Evolutionary conservation across 495 filamentous ascomycete genomes (phyloP).

Genomic region (Penicillium alfredii): DNA sequence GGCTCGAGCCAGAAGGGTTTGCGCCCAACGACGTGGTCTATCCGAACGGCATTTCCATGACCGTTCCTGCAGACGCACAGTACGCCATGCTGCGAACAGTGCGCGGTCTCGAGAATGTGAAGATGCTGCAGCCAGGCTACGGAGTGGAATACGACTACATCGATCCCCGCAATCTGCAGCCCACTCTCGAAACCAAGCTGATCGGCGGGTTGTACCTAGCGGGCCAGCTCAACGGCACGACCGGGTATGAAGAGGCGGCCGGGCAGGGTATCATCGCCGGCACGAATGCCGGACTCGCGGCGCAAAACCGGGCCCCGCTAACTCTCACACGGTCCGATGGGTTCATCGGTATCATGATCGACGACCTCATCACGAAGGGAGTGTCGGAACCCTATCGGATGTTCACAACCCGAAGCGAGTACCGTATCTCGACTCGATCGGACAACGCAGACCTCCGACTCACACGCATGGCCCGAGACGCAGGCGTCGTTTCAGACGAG

Average conservation of each 20-base stretch:
- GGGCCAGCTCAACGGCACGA: constrained; percentile 97
- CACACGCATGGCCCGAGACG: constrained; percentile 67
- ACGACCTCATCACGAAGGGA: constrained; percentile 95
- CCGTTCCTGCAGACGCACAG: constrained; percentile 80
- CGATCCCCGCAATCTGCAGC: constrained; percentile 78
- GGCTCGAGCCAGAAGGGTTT: constrained; percentile 96
- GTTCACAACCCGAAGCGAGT: constrained; percentile 96
- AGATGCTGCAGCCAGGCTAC: constrained; percentile 94
- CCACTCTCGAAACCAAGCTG: constrained; percentile 88
- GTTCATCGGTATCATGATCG: constrained; percentile 98
- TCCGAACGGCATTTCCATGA: constrained; percentile 97
- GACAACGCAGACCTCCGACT: constrained; percentile 92
- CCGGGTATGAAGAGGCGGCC: constrained; percentile 95
- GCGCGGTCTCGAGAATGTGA: constrained; percentile 77
- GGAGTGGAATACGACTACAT: constrained; percentile 99
- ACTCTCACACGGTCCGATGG: constrained; percentile 76
- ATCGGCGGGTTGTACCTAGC: constrained; percentile 88
- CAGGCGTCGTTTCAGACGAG: constrained; percentile 70
- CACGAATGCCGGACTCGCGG: constrained; percentile 80
- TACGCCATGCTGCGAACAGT: constrained; percentile 78
- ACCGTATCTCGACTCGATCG: constrained; percentile 81
- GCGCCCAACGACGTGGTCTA: constrained; percentile 81
- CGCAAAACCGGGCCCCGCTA: constrained; percentile 57
- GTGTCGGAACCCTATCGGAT: constrained; percentile 97
- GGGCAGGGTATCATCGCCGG: constrained; percentile 91